Base-by-base conservation (phyloP, 148 eudicot genomes). In the Arctostaphylos glauca region DNA sequence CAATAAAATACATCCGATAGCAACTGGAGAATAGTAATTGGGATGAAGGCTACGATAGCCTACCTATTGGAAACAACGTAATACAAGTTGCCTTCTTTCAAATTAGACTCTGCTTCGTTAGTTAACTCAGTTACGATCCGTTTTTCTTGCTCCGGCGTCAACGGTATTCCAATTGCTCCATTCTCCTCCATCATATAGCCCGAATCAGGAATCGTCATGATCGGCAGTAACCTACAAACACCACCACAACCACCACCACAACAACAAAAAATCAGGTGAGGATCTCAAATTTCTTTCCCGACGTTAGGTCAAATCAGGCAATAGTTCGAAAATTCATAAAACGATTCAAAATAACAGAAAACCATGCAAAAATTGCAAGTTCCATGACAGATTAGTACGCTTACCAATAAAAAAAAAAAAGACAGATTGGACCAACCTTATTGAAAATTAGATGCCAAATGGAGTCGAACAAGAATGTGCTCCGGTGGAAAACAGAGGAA, bases 1-100 rank as follows among this genome's bases (percentile, higher is more conserved):
- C 38, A 31, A 31, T 31, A 31, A 31, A 31, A 31, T 31, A 31
- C 38, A 31, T 31, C 38, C 38, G 38, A 31, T 31, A 31, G 38
- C 38, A 31, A 31, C 38, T 31, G 38, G 38, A 31, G 38, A 31
- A 31, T 31, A 31, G 38, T 31, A 31, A 31, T 31, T 31, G 38
- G 38, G 38, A 31, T 31, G 38, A 31, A 25, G 16, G 6, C 71
- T 31, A 15, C 25, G 71, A 66, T 66, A 38, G 31, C 44, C n/a
- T 72, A 95, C 98, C 93, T 80, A 66, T 74, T 83, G 44, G 98
- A 94, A 53, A 95, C 55, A 58, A 91, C 87, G 75, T 83, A 95
- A 59, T 91, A 95, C 80, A 91, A 83, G 81, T 92, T 84, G 77
- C 98, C 98, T 85, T 93, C 90, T 67, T 86, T 84, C 83, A 88